Conservation (phyloP, 2,329 filamentous ascomycete species). For the Fusarium nematophilum region DNA sequence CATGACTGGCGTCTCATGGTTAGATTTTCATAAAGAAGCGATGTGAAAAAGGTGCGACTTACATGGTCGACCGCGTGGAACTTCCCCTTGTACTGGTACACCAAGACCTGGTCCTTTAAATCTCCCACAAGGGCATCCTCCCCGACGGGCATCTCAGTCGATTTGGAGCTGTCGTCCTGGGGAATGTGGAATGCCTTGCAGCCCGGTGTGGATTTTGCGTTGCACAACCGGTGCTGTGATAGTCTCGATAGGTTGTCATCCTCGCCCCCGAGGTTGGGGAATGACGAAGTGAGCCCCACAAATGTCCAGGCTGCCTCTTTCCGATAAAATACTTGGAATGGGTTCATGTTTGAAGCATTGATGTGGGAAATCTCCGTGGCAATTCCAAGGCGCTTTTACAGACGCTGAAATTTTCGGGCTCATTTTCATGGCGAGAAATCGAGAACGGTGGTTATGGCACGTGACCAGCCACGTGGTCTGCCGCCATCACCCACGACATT, state of each 20-base stretch:
- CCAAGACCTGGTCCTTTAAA: constrained; percentile 70
- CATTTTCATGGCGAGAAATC: background rate
- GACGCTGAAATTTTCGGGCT: no score
- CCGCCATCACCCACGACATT: no score
- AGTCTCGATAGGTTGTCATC: constrained; percentile 52
- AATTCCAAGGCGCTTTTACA: no score
- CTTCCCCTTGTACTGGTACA: constrained; percentile 72
- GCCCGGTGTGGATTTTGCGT: constrained; percentile 56
- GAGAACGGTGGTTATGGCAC: background rate
- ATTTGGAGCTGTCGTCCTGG: constrained; percentile 50
- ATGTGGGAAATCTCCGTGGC: constrained; percentile 2
- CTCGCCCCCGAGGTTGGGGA: constrained; percentile 62
- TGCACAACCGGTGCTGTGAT: constrained; percentile 47
- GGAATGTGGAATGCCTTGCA: constrained; percentile 70
- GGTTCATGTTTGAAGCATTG: constrained; percentile 34
- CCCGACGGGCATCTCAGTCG: constrained; percentile 50
- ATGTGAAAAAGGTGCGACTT: constrained; percentile 40
- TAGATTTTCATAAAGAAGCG: constrained; percentile 10
- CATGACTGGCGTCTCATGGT: constrained; percentile 62
- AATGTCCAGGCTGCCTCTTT: constrained; percentile 58
- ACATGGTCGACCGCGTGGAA: constrained; percentile 78
- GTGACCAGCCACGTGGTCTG: constrained; percentile 26
- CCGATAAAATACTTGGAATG: constrained; percentile 26
- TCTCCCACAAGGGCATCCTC: constrained; percentile 50
- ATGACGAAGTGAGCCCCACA: constrained; percentile 65